Base-by-base conservation (phyloP, 768 basidiomycete genomes). In the Leucogyrophana mollusca region DNA sequence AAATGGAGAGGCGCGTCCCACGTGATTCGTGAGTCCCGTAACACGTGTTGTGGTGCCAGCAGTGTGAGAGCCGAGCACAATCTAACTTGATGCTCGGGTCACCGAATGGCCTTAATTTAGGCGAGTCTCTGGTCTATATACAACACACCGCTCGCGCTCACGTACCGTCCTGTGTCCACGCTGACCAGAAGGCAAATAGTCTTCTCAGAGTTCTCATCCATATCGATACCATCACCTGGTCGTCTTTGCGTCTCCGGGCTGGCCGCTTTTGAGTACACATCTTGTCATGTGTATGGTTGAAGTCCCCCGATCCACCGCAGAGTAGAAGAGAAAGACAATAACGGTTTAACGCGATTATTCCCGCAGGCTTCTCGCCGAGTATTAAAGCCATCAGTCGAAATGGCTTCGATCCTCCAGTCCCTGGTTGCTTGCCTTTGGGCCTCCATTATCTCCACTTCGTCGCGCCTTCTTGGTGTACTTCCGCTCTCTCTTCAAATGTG, bases 361-460 rank as follows among this genome's bases (percentile, higher is more conserved):
- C 24, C 22, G 22, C 27, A 4, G 25, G 17, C 13, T 35, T 3
- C 14, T 38, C 33, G 42, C 20, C 23, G 23, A 35, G 20, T 43
- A 43, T 17, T 25, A 22, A 32, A 33, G 8, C 39, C 46, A 16
- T 27, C 17, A 20, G 16, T n/a, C 39, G 41, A 40, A 37, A 63
- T 65, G 63, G 54, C 65, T 43, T 47, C 42, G 18, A 56, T 39
- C 3, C 9, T 56, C 13, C 50, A 46, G 16, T 46, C 55, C 10
- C 33, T 63, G 3, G 55, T 54, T 33, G 52, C 47, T 23, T 50
- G 20, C 32, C 7, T 56, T 23, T 55, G 56, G 60, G 38, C 54
- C 2, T 49, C 23, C 33, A 34, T 55, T 27, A 17, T 60, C 23
- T 46, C 42, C 4, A 4, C 47, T 9, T 52, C 17, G 27, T 42